Evolutionary conservation across 2,329 filamentous ascomycete genomes (phyloP).

Genomic region (Nigrospora osmanthi): DNA sequence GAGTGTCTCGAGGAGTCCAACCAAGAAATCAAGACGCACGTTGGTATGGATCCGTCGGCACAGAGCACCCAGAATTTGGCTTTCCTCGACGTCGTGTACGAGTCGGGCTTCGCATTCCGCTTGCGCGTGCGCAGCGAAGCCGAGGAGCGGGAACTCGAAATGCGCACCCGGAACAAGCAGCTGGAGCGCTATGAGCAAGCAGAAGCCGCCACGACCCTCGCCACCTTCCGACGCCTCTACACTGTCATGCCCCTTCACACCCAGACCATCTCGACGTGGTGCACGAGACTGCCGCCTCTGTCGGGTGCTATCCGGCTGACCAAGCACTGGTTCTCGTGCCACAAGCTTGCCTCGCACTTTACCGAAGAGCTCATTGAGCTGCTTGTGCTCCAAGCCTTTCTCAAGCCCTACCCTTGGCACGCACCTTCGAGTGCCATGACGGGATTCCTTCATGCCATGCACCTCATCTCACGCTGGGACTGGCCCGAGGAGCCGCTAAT

Average conservation of each 20-base stretch:
- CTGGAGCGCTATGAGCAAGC: constrained; percentile 59
- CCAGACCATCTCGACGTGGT: constrained; percentile 72
- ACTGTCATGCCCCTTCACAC: constrained; percentile 69
- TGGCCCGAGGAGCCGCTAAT: constrained; percentile 81
- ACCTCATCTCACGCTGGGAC: constrained; percentile 81
- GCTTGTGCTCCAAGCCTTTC: constrained; percentile 68
- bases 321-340: constrained; percentile 83
- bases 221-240: constrained; percentile 63
- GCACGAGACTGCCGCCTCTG: constrained; percentile 71
- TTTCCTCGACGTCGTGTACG: constrained; percentile 75
- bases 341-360: constrained; percentile 72
- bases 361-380: constrained; percentile 79
- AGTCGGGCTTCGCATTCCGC: constrained; percentile 67
- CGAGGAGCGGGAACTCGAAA: constrained; percentile 73
- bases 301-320: constrained; percentile 76
- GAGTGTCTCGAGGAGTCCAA: constrained; percentile 58
- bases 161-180: constrained; percentile 67
- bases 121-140: constrained; percentile 84
- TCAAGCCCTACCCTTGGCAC: constrained; percentile 74
- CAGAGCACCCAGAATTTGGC: constrained; percentile 66
- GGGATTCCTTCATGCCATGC: constrained; percentile 74
- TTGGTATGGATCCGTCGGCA: constrained; percentile 74
- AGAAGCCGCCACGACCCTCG: constrained; percentile 61
- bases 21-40: constrained; percentile 52
- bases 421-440: constrained; percentile 68